Percentiles rank a stretch among this genome's conserved stretches.
Evolutionary conservation across 2,329 filamentous ascomycete species (phyloP).

Genomic region (Calonectria naviculata): DNA sequence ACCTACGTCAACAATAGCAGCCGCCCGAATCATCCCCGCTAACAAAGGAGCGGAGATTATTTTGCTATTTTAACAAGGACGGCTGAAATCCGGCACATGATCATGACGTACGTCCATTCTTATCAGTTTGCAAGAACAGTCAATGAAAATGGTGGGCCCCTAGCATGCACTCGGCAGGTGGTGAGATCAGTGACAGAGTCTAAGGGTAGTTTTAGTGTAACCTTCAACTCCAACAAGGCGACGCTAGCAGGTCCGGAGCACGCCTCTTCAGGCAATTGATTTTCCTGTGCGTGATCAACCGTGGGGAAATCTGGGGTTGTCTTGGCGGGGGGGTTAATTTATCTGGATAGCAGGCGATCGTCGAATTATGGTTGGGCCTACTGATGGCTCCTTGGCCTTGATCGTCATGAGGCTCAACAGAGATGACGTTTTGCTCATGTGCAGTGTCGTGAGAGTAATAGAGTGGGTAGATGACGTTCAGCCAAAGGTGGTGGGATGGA

Average conservation of each 20-base stretch:
- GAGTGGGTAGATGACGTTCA: no score
- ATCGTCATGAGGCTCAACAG: background rate
- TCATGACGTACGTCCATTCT: background rate
- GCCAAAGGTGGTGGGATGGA: no score
- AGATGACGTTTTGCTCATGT: background rate
- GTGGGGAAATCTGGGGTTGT: background rate
- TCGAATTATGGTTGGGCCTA: background rate
- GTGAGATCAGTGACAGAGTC: background rate
- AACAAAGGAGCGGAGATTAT: background rate
- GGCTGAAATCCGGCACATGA: background rate
- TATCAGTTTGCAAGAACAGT: background rate
- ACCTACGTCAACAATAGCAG: no score
- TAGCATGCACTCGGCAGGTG: background rate
- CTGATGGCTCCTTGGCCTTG: no score
- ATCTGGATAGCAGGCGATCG: background rate
- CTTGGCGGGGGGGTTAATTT: background rate
- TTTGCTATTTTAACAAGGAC: background rate
- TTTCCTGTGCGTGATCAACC: background rate
- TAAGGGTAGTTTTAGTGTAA: background rate
- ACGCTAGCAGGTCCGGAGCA: background rate
- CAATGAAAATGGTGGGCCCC: background rate
- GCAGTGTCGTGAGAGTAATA: no score
- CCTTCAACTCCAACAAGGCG: background rate
- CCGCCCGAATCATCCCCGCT: no score
- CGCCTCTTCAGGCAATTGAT: background rate